These are phyloP conservation scores for Tuctoria greenei DNA, from an alignment of 176 grass and related monocot species.

Conservation along the genomic window DNA sequence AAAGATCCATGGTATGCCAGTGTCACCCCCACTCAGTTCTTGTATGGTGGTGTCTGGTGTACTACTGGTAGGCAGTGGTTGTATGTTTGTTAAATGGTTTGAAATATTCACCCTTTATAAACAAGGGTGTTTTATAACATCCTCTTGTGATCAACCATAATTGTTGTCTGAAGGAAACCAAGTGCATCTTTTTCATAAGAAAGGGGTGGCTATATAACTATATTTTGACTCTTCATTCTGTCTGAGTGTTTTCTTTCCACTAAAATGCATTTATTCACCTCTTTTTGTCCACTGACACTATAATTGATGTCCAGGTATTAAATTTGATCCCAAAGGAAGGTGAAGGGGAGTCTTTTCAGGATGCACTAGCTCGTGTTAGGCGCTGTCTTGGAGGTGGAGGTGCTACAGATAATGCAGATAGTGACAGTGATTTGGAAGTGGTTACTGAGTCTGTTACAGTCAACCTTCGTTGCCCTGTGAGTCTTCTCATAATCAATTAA, in stretches of 20 bases:
- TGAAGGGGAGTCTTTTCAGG: slow-evolving; percentile 78
- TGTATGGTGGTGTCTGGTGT: slow-evolving; percentile 22
- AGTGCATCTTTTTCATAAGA: not conserved
- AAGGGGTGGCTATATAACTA: not conserved
- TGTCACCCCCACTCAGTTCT: not conserved
- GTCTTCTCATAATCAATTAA: slow-evolving; percentile 35
- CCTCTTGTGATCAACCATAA: not conserved
- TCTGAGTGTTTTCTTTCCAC: not conserved
- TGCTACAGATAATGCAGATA: slow-evolving; percentile 75
- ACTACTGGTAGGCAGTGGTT: not conserved
- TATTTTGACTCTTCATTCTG: not conserved
- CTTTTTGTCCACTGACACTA: slow-evolving; percentile 1
- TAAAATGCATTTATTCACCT: not conserved
- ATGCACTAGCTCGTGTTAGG: slow-evolving; percentile 81
- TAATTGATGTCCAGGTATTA: slow-evolving; percentile 59
- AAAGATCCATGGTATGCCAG: not conserved
- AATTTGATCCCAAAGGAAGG: slow-evolving; percentile 73
- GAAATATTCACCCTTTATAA: not conserved
- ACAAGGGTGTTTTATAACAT: not conserved
- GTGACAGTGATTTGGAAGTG: slow-evolving; percentile 95
- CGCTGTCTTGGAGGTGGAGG: slow-evolving; percentile 87
- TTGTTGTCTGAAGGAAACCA: not conserved
- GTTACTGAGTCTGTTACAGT: slow-evolving; percentile 88
- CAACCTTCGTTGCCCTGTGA: slow-evolving; percentile 95
- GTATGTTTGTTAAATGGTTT: no score